Percentiles rank a stretch among this genome's conserved stretches.
phyloP scores from a whole-genome alignment of 1,284 basidiomycete species.

The Schizopora paradoxa region DNA sequence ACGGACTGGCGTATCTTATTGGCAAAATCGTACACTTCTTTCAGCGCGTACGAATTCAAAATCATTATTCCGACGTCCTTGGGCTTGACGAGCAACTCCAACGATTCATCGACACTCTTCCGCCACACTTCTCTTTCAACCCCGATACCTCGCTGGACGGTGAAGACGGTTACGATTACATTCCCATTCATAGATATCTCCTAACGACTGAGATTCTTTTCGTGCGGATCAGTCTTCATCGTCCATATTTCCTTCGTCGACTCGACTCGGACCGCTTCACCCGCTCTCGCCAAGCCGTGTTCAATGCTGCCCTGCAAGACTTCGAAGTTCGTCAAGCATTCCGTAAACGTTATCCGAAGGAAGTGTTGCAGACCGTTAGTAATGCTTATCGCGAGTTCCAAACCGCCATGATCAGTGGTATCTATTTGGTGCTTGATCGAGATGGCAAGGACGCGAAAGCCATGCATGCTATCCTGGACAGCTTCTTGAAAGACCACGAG shows the following conservation, averaged over 20 bases:
- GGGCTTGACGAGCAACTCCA: slow-evolving; percentile 82
- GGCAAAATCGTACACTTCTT: slow-evolving; percentile 94
- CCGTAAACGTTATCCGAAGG: slow-evolving; percentile 51
- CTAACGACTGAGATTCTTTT: slow-evolving; percentile 77
- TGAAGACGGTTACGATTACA: slow-evolving; percentile 44
- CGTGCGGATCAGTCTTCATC: slow-evolving; percentile 71
- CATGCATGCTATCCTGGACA: slow-evolving; percentile 75
- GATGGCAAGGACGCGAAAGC: slow-evolving; percentile 57
- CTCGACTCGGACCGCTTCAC: slow-evolving; percentile 70
- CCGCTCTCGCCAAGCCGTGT: slow-evolving; percentile 70
- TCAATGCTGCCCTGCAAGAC: slow-evolving; percentile 74
- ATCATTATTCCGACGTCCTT: slow-evolving; percentile 83
- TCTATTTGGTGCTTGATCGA: slow-evolving; percentile 75
- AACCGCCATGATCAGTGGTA: slow-evolving; percentile 80
- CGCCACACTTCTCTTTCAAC: slow-evolving; percentile 71
- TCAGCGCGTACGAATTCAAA: slow-evolving; percentile 79
- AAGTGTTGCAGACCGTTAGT: slow-evolving; percentile 61
- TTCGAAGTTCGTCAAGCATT: slow-evolving; percentile 67
- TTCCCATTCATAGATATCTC: slow-evolving; percentile 74
- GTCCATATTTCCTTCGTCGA: slow-evolving; percentile 72
- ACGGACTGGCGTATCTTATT: slow-evolving; percentile 79
- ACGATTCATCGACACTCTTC: slow-evolving; percentile 70
- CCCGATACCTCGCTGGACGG: slow-evolving; percentile 75
- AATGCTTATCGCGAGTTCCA: slow-evolving; percentile 82
- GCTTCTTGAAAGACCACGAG: slow-evolving; percentile 70